Evolutionary conservation across 768 basidiomycete genomes (phyloP), one percentile per base, ranked within the genome.

Genomic region (Agaricus blazei): DNA sequence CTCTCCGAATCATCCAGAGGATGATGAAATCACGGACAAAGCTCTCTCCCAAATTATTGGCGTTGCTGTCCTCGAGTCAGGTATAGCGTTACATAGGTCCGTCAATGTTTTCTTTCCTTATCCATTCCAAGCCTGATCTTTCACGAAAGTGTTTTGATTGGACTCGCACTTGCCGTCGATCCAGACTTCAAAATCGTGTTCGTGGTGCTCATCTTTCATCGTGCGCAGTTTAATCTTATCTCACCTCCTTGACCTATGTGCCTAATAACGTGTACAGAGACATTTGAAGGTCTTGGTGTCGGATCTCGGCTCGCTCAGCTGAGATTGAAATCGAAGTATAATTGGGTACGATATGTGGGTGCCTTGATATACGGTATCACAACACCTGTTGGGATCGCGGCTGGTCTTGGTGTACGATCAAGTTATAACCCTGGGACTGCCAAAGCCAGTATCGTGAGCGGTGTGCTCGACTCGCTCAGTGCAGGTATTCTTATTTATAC

Each of bases 201-300:
- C 66, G 72, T 92, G 56, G 96, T 98, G 49, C 68, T 97, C 26
- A 72, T 93, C 63, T 94, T 95, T 72, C 96, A 98, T 65, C 95
- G 93, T 93, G 67, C 65, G 89, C 81, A 15, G 0, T 48, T 44
- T 9, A 28, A 2, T 43, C 19, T 19, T 19, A 19, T 19, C 19
- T 19, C 19, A 19, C 19, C 19, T 19, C 19, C 19, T 19, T 19
- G 19, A 19, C 19, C 19, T 19, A 19, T 19, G 19, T 19, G 19
- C 19, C 19, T 19, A 19, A 19, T 19, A 19, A 23, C 42, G 28
- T 9, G 41, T 49, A 7, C 63, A 93, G 90, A 96, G 79, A 88
- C 82, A 43, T 98, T 98, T 64, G 96, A 98, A 68, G 96, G 94
- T 23, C 80, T 98, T 44, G 96, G 93, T 67, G 75, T 98, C 23